Conservation (phyloP, 2,329 filamentous ascomycete species). For the Ascochyta rabiei region DNA sequence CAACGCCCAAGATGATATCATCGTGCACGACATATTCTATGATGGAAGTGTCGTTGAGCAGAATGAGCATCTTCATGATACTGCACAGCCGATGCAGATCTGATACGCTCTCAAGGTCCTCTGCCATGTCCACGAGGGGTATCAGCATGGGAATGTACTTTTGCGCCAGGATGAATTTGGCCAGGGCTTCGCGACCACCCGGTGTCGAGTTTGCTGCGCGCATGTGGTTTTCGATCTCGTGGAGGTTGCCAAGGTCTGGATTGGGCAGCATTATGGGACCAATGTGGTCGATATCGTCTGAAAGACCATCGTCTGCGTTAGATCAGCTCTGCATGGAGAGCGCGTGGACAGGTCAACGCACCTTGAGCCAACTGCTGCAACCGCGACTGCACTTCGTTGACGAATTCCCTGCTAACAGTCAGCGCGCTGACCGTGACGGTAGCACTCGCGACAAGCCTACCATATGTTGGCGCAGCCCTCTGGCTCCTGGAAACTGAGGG, state of each 20-base stretch:
- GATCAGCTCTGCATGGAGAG: conserved; percentile 22
- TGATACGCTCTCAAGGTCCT: conserved; percentile 84
- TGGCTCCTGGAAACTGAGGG: conserved; percentile 95
- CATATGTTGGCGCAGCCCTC: conserved; percentile 93
- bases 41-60: conserved; percentile 92
- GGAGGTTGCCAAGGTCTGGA: conserved; percentile 80
- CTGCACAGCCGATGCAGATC: conserved; percentile 93
- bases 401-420: conserved; percentile 76
- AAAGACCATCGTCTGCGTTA: conserved; percentile 76
- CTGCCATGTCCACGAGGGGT: conserved; percentile 83
- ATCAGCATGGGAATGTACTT: conserved; percentile 88
- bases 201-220: conserved; percentile 76
- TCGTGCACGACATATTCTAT: conserved; percentile 94
- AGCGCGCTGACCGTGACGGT: conserved; percentile 9
- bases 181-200: conserved; percentile 80
- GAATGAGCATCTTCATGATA: conserved; percentile 95
- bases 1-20: conserved; percentile 85
- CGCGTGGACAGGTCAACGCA: conserved; percentile 47
- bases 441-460: conserved; percentile 55
- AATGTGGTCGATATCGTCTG: conserved; percentile 80
- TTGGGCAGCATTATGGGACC: conserved; percentile 75
- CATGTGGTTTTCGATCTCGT: conserved; percentile 85
- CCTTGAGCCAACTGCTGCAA: conserved; percentile 68
- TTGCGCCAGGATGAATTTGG: conserved; percentile 83
- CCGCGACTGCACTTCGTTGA: conserved; percentile 81